Base-by-base conservation (phyloP, 116 monocot species). In the Phalaenopsis hybrid region DNA sequence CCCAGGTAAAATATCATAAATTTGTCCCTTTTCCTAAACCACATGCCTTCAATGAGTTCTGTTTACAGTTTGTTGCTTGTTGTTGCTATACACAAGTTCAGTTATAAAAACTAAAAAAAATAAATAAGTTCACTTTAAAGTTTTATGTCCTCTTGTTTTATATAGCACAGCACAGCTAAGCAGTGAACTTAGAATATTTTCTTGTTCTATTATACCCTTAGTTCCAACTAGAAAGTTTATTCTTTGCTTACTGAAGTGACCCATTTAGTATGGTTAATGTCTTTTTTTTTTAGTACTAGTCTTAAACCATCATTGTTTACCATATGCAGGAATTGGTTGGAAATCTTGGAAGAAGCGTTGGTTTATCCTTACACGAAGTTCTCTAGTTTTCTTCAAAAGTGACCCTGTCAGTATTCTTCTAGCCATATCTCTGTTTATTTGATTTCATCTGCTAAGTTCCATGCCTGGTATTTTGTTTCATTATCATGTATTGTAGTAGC, bases 341-440 rank as follows among this genome's bases (percentile, higher is more conserved):
- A 99, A 99, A 86, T 93, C 95, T 79, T 99, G 98, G 98, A 99
- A 95, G 84, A 99, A 93, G 81, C 93, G 98, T 3, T 99, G 98
- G 98, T 99, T 99, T 84, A 99, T 99, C 74, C 97, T 97, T 81
- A 97, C 97, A 69, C 87, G 97, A 28, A 97, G 95, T 25, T 97
- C 97, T 57, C 87, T 99, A 81, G 98, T 99, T 81, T 99, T 99
- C 87, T 99, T 99, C 89, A 99, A 93, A 81, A 93, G 87, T 86
- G 95, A 99, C 74, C 98, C 98, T 79, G 98, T 98, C 65, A 87
- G 98, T 91, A 82, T 77, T 80, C 6, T 82, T 8, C 34, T 31
- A 50, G n/a, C 50, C 28, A 31, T 51, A 13, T 77, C 31, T 75
- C n/a, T 4, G 18, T 75, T 23, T 46, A 45, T 46, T 4, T 72